Conservation (phyloP, 768 basidiomycete genomes). For the Tulasnella sp. region DNA sequence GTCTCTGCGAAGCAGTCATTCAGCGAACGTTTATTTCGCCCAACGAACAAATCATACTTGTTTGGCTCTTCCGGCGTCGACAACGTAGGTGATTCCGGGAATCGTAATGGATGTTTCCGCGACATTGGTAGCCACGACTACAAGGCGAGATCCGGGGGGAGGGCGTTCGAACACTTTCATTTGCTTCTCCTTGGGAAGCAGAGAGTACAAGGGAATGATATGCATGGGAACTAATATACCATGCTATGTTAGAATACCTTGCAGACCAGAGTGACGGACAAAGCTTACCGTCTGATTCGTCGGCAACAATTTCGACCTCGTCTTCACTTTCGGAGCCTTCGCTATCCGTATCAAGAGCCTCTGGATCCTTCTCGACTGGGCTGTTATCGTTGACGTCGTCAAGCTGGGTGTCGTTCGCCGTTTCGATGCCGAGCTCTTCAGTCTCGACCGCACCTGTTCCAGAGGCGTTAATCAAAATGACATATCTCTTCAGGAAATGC, state of each 20-base stretch:
- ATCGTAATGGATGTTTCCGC: slow-evolving; percentile 97
- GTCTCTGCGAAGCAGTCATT: slow-evolving; percentile 50
- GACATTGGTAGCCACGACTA: slow-evolving; percentile 93
- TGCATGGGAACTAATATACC: slow-evolving; percentile 78
- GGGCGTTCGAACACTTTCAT: slow-evolving; percentile 88
- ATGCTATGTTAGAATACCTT: slow-evolving; percentile 35
- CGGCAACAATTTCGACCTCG: slow-evolving; percentile 53
- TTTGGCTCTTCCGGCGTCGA: slow-evolving; percentile 93
- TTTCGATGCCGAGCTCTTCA: slow-evolving; percentile 52
- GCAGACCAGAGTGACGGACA: slow-evolving; percentile 32
- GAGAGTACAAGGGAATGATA: slow-evolving; percentile 87
- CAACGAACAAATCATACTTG: slow-evolving; percentile 51
- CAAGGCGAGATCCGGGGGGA: slow-evolving; percentile 74
- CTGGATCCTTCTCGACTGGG: slow-evolving; percentile 51
- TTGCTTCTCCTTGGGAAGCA: slow-evolving; percentile 89
- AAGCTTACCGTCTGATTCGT: slow-evolving; percentile 54
- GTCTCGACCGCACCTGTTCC: slow-evolving; percentile 65
- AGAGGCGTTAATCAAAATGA: background rate
- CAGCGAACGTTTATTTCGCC: background rate
- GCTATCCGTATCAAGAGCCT: slow-evolving; percentile 59
- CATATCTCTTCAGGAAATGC: background rate
- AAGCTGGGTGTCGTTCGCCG: slow-evolving; percentile 53
- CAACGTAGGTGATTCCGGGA: slow-evolving; percentile 95
- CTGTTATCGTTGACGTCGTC: slow-evolving; percentile 41
- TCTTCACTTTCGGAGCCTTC: slow-evolving; percentile 71